Conservation (phyloP, 495 filamentous ascomycete genomes). For the Xylaria sp. region DNA sequence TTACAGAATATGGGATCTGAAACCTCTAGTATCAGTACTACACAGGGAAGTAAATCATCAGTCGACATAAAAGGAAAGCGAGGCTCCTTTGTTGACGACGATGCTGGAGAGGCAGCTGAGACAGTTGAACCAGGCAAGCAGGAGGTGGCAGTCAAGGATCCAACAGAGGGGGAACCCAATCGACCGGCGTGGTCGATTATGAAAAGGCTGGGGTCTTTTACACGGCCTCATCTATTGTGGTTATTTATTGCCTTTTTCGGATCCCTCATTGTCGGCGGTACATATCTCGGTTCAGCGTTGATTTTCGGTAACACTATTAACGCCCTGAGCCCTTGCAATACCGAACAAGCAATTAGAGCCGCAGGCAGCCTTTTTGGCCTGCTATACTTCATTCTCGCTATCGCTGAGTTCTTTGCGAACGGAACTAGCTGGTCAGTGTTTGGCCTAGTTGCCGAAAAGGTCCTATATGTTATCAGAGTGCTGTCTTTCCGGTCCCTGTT, state of each 20-base stretch:
- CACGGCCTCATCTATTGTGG: constrained; percentile 39
- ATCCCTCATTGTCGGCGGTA: constrained; percentile 51
- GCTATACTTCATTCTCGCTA: constrained; percentile 61
- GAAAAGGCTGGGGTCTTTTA: constrained; percentile 34
- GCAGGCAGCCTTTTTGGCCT: constrained; percentile 57
- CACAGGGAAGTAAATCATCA: constrained; percentile 29
- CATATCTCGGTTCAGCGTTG: constrained; percentile 54
- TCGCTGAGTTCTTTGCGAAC: constrained; percentile 56
- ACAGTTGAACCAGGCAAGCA: constrained; percentile 25
- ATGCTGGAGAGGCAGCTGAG: constrained; percentile 6
- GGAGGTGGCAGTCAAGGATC: neutral
- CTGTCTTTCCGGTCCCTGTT: constrained; percentile 57
- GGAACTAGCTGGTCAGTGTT: constrained; percentile 53
- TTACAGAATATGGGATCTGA: constrained; percentile 42
- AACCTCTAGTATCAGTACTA: constrained; percentile 37
- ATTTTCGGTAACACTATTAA: constrained; percentile 60
- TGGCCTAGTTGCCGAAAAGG: constrained; percentile 55
- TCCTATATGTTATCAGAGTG: constrained; percentile 51
- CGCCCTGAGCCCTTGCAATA: constrained; percentile 41
- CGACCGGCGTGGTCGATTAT: constrained; percentile 37
- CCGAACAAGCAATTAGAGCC: constrained; percentile 42
- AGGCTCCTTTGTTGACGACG: neutral
- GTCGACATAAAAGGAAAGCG: constrained; percentile 21
- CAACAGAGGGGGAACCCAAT: constrained; percentile 13
- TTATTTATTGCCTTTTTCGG: constrained; percentile 40